Evolutionary conservation across 2,329 filamentous ascomycete species (phyloP).

Genomic region (Trichoderma breve): DNA sequence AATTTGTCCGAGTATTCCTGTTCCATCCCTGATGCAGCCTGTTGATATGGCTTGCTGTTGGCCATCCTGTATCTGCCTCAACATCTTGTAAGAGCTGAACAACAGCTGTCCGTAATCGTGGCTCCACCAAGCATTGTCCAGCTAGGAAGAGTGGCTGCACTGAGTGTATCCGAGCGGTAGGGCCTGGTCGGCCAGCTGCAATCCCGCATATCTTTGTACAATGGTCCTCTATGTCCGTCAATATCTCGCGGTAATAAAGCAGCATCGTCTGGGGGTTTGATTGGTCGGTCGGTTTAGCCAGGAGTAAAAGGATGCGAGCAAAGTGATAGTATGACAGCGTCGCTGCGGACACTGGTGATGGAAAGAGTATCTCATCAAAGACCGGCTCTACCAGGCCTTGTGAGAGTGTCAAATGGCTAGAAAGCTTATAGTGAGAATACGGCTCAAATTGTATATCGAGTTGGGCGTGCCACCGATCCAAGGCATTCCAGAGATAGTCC

Average conservation of each 20-base stretch:
- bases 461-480: not conserved
- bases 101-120: not conserved
- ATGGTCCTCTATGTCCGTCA: not conserved
- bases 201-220: constrained; percentile 1
- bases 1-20: not conserved
- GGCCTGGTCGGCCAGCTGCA: not conserved
- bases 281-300: constrained; percentile 1
- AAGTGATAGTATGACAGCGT: constrained; percentile 6
- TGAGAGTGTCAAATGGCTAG: not conserved
- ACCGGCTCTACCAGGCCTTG: not conserved
- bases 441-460: not conserved
- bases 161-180: not conserved
- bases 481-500: not conserved
- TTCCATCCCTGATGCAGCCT: constrained; percentile 1
- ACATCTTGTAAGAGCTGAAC: constrained; percentile 1
- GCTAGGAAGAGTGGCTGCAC: constrained; percentile 1
- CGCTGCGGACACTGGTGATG: not conserved
- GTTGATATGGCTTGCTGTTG: not conserved
- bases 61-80: constrained; percentile 4
- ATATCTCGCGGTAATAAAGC: not conserved
- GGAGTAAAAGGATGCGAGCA: not conserved
- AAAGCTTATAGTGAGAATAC: constrained; percentile 6
- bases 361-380: not conserved
- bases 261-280: not conserved
- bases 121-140: constrained; percentile 6